Evolutionary conservation across 495 filamentous ascomycete genomes (phyloP).

Genomic region (Aspergillus diversus): DNA sequence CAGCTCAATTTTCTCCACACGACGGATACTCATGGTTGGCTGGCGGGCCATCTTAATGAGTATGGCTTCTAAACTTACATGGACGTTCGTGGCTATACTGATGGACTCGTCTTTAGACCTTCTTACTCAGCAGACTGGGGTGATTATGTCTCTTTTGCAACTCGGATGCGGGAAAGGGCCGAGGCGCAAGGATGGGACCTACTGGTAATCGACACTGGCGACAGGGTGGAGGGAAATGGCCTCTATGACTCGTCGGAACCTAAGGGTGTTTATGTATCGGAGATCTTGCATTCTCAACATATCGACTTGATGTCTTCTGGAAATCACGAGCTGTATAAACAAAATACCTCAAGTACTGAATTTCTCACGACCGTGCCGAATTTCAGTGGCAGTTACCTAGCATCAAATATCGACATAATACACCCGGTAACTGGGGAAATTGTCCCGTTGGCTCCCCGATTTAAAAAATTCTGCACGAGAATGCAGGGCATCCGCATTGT

Average conservation of each 20-base stretch:
- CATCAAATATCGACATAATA: slow-evolving; percentile 91
- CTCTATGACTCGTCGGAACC: slow-evolving; percentile 91
- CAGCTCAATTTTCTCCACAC: slow-evolving; percentile 94
- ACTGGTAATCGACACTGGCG: slow-evolving; percentile 89
- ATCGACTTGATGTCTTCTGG: slow-evolving; percentile 88
- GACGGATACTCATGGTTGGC: slow-evolving; percentile 95
- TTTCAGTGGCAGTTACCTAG: slow-evolving; percentile 75
- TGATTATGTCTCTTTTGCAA: slow-evolving; percentile 92
- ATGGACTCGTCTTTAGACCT: slow-evolving; percentile 50
- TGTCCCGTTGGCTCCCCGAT: slow-evolving; percentile 79
- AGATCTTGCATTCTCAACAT: slow-evolving; percentile 79
- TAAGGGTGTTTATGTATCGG: slow-evolving; percentile 83
- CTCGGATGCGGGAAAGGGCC: slow-evolving; percentile 76
- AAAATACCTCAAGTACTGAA: slow-evolving; percentile 74
- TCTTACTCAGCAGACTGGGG: slow-evolving; percentile 97
- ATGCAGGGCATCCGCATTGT: slow-evolving; percentile 81
- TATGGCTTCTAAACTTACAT: slow-evolving; percentile 36
- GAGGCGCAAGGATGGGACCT: slow-evolving; percentile 80
- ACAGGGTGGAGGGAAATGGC: slow-evolving; percentile 93
- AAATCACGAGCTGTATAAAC: slow-evolving; percentile 94
- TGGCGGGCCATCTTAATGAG: slow-evolving; percentile 91
- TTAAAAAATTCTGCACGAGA: slow-evolving; percentile 85
- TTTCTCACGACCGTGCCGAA: slow-evolving; percentile 76
- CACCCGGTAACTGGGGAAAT: slow-evolving; percentile 67
- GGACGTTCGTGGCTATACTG: slow-evolving; percentile 9